Base-by-base conservation (phyloP, 306 rosid species). In the Luffa acutangula region DNA sequence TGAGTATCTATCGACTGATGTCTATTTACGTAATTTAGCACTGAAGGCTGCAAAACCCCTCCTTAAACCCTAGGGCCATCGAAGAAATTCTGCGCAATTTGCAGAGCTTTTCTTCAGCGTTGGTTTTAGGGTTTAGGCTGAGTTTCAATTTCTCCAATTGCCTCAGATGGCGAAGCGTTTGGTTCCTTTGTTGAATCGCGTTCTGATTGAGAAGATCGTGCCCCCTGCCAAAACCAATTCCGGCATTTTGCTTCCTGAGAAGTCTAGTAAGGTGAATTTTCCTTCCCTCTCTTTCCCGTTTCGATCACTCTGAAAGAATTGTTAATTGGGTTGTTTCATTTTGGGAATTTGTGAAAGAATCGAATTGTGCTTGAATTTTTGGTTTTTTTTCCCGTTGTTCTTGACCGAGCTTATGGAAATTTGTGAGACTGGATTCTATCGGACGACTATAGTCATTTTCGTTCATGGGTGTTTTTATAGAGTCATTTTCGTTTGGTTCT, bases 171-270 rank as follows among this genome's bases (percentile, higher is more conserved):
- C 95, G 78, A 89, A 81, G 83, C 95, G 97, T 56, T 82, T 92
- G 82, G 76, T 89, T 63, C 97, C 97, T 2, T 81, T 89, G n/a
- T 82, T 92, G 82, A 88, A 92, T 81, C 90, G 97, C 67, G 90
- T 92, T 83, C 77, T 92, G 77, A 87, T 90, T 33, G 92, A 92
- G 87, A 92, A 89, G 81, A 89, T 92, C 70, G 78, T 89, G 15
- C 90, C 93, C 72, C 92, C 93, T 13, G 83, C 90, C 56, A 92
- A 89, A 84, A 92, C 95, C 75, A 87, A 36, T 72, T 71, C 89
- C 53, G 92, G 92, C 36, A 90, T 90, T 67, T 76, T 90, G 77
- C 85, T 90, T 36, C 90, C 90, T 0, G 89, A 90, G 90, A 87
- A 90, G 82, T 84, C 90, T 75, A 13, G 84, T 80, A 86, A 90